Evolutionary conservation across 345 rosid genomes (phyloP).

Genomic region (Eucalyptus dawsonii): DNA sequence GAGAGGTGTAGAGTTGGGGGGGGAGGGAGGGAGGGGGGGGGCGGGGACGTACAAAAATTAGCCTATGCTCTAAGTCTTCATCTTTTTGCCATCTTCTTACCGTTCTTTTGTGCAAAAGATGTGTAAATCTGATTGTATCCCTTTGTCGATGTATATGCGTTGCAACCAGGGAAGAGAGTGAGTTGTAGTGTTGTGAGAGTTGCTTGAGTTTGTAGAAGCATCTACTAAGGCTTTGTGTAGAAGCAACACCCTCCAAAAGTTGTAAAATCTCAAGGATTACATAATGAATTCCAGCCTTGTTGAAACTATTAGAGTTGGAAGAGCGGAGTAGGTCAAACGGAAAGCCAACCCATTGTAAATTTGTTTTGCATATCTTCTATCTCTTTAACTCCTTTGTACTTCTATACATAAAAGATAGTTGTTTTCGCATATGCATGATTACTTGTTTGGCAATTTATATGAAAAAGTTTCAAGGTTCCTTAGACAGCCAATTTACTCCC

Average conservation of each 20-base stretch:
- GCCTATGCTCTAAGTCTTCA: too few species aligned
- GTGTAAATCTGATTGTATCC: background rate
- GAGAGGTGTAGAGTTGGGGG: too few species aligned
- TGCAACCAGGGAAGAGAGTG: background rate
- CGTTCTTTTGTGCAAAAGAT: too few species aligned
- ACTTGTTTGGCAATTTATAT: too few species aligned
- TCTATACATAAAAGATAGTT: background rate
- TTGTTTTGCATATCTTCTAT: background rate
- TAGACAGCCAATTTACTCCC: too few species aligned
- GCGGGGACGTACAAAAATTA: too few species aligned
- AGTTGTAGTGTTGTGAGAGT: background rate
- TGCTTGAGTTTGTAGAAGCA: background rate
- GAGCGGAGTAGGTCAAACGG: background rate
- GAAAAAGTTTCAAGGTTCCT: too few species aligned
- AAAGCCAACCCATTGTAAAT: background rate
- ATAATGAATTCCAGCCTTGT: background rate
- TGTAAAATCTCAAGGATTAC: background rate
- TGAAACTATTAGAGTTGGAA: background rate
- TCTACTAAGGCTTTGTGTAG: background rate
- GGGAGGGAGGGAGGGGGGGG: too few species aligned
- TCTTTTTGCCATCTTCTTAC: too few species aligned
- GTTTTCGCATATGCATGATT: background rate
- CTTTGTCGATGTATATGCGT: background rate
- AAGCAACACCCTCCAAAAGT: background rate
- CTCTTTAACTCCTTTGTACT: background rate